Conservation (phyloP, 129 eudicot genomes). For the Artemisia tridentata region DNA sequence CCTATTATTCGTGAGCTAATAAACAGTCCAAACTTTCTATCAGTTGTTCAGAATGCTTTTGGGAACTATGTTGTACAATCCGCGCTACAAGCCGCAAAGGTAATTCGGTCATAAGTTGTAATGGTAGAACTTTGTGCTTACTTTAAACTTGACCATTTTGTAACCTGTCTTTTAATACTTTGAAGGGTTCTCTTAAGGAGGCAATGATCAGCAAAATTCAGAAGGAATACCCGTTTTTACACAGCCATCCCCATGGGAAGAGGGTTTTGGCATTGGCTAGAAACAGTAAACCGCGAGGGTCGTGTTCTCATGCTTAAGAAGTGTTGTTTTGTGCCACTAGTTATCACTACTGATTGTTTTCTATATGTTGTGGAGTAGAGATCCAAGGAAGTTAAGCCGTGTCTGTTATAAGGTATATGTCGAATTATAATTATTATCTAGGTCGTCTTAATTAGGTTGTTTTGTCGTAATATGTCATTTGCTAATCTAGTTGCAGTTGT, state of each 20-base stretch:
- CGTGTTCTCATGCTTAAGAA: slow-evolving; percentile 16
- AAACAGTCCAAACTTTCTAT: slow-evolving; percentile 37
- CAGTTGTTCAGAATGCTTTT: slow-evolving; percentile 50
- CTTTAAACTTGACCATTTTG: background rate
- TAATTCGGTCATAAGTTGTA: slow-evolving; percentile 8
- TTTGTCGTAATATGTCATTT: slow-evolving; percentile 21
- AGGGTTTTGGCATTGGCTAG: slow-evolving; percentile 44
- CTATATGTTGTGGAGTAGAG: slow-evolving; percentile 35
- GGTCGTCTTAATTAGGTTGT: slow-evolving; percentile 18
- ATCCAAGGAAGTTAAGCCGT: slow-evolving; percentile 15
- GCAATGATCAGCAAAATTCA: slow-evolving; percentile 33
- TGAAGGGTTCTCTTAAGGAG: slow-evolving; percentile 48
- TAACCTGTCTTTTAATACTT: background rate
- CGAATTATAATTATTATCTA: slow-evolving; percentile 28
- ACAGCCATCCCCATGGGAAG: slow-evolving; percentile 79
- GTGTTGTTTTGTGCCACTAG: slow-evolving; percentile 38
- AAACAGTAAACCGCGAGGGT: slow-evolving; percentile 29
- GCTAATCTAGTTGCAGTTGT: slow-evolving; percentile 17
- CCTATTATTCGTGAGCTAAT: slow-evolving; percentile 49
- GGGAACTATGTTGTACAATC: slow-evolving; percentile 86
- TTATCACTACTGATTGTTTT: slow-evolving; percentile 28
- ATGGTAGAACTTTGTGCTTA: background rate
- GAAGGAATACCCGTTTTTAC: slow-evolving; percentile 36
- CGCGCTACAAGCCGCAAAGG: slow-evolving; percentile 43
- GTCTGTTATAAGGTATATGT: slow-evolving; percentile 34